A percentile compares a stretch with the other conserved stretches of the same genome.
phyloP scores from a whole-genome alignment of 208 protist genomes.

The Leishmania mexicana region DNA sequence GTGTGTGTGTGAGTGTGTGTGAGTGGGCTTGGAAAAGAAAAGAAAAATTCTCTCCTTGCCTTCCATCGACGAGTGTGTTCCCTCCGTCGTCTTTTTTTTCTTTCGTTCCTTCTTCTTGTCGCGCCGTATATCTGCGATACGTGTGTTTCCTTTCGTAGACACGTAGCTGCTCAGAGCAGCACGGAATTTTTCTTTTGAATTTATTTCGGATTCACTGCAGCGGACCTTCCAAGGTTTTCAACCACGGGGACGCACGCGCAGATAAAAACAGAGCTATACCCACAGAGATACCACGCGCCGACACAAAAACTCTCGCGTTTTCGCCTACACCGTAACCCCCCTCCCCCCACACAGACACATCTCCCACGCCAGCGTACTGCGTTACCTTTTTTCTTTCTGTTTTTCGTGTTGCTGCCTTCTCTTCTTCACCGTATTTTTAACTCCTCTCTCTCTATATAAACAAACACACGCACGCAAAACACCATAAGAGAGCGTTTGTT shows the following conservation, averaged over 20 bases:
- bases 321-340: not conserved
- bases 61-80: not conserved
- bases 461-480: not conserved
- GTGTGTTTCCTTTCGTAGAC: not conserved
- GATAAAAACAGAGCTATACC: not conserved
- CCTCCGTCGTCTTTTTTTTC: not conserved
- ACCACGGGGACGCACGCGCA: not conserved
- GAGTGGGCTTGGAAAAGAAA: not conserved
- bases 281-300: not conserved
- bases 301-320: not conserved
- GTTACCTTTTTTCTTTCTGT: not conserved
- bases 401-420: not conserved
- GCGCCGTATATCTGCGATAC: not conserved
- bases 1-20: not conserved
- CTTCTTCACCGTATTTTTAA: not conserved
- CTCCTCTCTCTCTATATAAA: not conserved
- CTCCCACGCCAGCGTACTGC: not conserved
- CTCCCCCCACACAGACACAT: not conserved
- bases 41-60: not conserved
- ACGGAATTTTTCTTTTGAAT: not conserved
- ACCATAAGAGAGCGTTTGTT: not conserved
- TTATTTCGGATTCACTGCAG: not conserved
- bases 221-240: not conserved
- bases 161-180: not conserved
- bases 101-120: not conserved